Evolutionary conservation across 2,329 filamentous ascomycete species (phyloP), one percentile per base, ranked within the genome.

Genomic region (Calonectria crousiana): DNA sequence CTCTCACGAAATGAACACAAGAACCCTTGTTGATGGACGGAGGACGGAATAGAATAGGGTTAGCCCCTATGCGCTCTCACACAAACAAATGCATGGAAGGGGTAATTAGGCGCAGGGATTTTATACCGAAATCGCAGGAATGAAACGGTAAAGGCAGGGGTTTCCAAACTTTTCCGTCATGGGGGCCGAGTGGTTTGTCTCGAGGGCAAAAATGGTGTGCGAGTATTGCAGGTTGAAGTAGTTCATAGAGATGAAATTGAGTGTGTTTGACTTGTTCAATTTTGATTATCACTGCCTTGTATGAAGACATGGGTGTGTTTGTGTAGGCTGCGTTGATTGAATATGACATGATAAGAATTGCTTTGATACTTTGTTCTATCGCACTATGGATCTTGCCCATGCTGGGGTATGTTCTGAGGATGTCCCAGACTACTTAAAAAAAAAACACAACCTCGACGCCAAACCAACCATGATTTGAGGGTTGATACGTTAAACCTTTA

Each of bases 21-120:
- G 69, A 72, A 74, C 67, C 71, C 36, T 73, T 53, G 49, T 72
- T 64, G 73, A 79, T 65, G 76, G 74, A 77, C 56, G 70, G 66
- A 80, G 71, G 79, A 78, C 51, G 78, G 76, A 78, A 78, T 83
- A 83, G 81, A 82, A 71, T 38, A 72, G 67, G 71, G 71, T 74
- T 58, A 75, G 68, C 38, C 65, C 67, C 53, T 73, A 70, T 53
- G 74, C 65, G 64, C 64, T 56, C 65, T 62, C 60, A 75, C 74
- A 73, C 38, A 73, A 73, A 78, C 74, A 69, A 73, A 75, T 81
- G 79, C 79, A 81, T 81, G 78, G 77, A 70, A 69, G 70, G 72
- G 75, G 73, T 75, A 78, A 66, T 76, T 52, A 75, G 79, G 79
- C 79, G 79, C 68, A 77, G 75, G 76, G 77, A 76, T 51, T 70